Base-by-base conservation (phyloP, 768 basidiomycete genomes). In the Russula foetens region DNA sequence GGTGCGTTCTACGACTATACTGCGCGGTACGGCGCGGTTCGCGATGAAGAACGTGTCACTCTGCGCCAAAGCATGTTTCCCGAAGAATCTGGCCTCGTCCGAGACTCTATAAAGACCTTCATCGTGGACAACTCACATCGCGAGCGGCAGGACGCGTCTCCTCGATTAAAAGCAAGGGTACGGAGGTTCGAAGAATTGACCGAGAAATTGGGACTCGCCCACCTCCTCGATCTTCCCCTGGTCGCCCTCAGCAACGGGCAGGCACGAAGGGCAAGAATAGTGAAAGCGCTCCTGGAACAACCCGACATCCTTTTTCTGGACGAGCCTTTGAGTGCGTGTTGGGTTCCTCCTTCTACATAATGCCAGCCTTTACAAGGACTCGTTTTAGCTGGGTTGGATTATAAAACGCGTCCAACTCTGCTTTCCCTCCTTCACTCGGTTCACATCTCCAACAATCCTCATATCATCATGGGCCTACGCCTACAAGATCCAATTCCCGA, bases 221-320 rank as follows among this genome's bases (percentile, higher is more conserved):
- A 76, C 5, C 72, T 95, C 26, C 75, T 98, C n/a, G 86, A 94
- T 68, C 68, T 96, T 6, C 96, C 96, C 0, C 70, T 90, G 4
- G 78, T 98, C 8, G 90, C 90, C 0, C 71, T 98, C 53, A 91
- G 88, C 63, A 96, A 95, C 67, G 96, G 96, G 0, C 95, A 99
- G 75, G 98, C 87, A 31, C 75, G 95, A 41, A 75, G 92, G 19
- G 93, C 93, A 6, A 76, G 94, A 47, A 89, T 99, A 49, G 77
- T 90, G 9, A 83, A 85, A 64, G 89, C 90, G 0, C 71, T 98
- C 9, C 69, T 98, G 33, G 75, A 72, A 19, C 77, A 80, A 47
- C 92, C 93, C 0, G 80, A 85, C 62, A 69, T 98, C 21, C 69
- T 98, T 24, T 72, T 98, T 7, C 77, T 98, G n/a, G 94, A 97